Percentiles rank a stretch among this genome's conserved stretches.
These are phyloP conservation scores for Scenedesmus sp. DNA, from an alignment of 163 green algal species.

Conservation along the genomic window DNA sequence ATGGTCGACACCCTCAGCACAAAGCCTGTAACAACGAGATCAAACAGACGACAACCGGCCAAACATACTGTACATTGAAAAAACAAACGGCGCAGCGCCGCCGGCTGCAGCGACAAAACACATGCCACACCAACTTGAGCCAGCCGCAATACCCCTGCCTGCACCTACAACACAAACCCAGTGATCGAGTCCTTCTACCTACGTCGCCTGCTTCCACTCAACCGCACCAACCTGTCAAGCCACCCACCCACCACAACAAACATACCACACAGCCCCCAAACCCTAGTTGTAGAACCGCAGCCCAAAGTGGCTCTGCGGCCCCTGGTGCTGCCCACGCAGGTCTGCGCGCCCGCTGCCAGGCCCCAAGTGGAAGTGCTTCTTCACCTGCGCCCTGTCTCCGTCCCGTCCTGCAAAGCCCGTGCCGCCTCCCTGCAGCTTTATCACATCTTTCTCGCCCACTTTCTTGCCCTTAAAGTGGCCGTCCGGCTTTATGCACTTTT, in stretches of 20 bases:
- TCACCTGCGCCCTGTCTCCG: slow-evolving; percentile 75
- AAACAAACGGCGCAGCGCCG: background rate
- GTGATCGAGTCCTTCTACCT: background rate
- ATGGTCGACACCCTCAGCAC: no score
- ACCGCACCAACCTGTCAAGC: background rate
- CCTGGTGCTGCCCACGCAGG: slow-evolving; percentile 85
- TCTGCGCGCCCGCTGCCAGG: slow-evolving; percentile 84
- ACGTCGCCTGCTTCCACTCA: background rate
- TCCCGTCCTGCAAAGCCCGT: slow-evolving; percentile 94
- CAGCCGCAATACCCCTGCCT: background rate
- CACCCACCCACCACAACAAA: background rate
- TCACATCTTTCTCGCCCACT: slow-evolving; percentile 77
- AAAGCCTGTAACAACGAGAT: background rate
- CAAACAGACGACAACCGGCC: background rate
- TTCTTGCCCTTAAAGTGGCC: slow-evolving; percentile 76
- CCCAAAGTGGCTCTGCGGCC: slow-evolving; percentile 75
- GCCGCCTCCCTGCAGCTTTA: slow-evolving; percentile 91
- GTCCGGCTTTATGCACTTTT: slow-evolving; percentile 91
- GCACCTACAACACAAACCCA: background rate
- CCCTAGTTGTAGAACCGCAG: slow-evolving; percentile 87
- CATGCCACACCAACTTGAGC: background rate
- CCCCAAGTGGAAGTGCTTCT: slow-evolving; percentile 81
- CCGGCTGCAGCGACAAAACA: background rate
- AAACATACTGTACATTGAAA: background rate
- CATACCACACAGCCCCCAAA: background rate